phyloP scores from a whole-genome alignment of 768 basidiomycete species.

The Rhodosporidiobolus sp. region DNA sequence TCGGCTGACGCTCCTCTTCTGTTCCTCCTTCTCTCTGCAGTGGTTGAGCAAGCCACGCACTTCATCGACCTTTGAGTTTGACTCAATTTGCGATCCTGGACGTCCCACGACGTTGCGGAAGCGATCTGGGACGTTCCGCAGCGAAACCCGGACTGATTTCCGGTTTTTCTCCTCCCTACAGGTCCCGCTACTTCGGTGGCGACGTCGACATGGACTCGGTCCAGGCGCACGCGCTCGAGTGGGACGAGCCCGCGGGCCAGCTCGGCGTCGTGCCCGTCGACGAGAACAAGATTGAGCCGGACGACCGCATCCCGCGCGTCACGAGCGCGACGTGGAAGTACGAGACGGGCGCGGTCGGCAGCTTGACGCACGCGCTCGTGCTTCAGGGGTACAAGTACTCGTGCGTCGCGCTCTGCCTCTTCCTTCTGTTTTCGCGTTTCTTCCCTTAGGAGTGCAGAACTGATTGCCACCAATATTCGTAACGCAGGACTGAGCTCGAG shows the following conservation, averaged over 20 bases:
- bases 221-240: constrained; percentile 70
- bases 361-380: constrained; percentile 81
- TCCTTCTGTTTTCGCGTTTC: neutral
- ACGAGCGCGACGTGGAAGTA: constrained; percentile 98
- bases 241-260: constrained; percentile 49
- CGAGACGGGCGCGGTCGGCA: constrained; percentile 87
- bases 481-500: constrained; percentile 4
- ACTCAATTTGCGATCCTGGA: rapidly evolving
- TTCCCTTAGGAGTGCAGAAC: neutral
- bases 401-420: constrained; percentile 15
- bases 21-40: constrained; percentile 47
- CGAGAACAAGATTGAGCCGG: constrained; percentile 58
- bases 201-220: constrained; percentile 71
- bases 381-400: constrained; percentile 66
- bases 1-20: neutral
- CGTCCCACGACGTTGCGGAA: too few relatives aligned
- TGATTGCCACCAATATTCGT: neutral
- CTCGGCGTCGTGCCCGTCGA: constrained; percentile 46
- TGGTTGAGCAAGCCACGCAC: constrained; percentile 91
- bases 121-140: too few relatives aligned
- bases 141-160: too few relatives aligned
- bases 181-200: constrained; percentile 17
- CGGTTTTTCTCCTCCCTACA: too few relatives aligned
- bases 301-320: constrained; percentile 88
- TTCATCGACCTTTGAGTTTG: constrained; percentile 46